A percentile compares a stretch with the other conserved stretches of the same genome.
These are phyloP conservation scores for Euphorbia neoarborescens DNA, from an alignment of 441 rosid species.

Conservation along the genomic window DNA sequence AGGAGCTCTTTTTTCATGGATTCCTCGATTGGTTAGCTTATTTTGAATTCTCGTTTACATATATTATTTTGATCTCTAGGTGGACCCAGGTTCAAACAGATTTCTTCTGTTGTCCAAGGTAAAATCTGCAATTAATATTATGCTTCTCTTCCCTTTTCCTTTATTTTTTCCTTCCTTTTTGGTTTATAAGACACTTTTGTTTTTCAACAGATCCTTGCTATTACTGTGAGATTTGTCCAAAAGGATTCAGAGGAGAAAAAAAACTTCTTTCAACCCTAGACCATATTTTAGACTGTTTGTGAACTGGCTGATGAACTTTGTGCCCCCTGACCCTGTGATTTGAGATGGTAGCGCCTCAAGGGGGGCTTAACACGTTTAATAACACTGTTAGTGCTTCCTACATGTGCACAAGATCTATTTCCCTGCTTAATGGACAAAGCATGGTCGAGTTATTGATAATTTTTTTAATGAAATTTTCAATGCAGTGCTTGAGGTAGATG, in stretches of 20 bases:
- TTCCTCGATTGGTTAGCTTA: background rate
- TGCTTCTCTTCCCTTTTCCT: background rate
- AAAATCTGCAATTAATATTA: conserved; percentile 11
- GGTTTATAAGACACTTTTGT: conserved; percentile 15
- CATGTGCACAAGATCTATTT: background rate
- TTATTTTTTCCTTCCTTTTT: background rate
- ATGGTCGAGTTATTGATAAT: background rate
- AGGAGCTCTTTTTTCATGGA: background rate
- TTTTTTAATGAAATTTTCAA: background rate
- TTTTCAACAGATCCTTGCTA: conserved; percentile 56
- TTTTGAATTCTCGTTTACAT: conserved; percentile 6
- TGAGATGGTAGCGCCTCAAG: too few species aligned
- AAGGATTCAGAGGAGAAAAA: conserved; percentile 87
- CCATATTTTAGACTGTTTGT: conserved; percentile 93
- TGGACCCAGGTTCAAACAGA: conserved; percentile 73
- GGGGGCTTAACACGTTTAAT: too few species aligned
- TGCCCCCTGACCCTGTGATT: conserved; percentile 52
- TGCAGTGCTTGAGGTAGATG: conserved; percentile 90
- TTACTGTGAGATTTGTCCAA: conserved; percentile 70
- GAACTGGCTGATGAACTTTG: conserved; percentile 75
- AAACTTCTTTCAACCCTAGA: conserved; percentile 73
- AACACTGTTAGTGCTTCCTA: background rate
- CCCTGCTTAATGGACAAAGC: too few species aligned
- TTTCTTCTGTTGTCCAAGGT: conserved; percentile 69
- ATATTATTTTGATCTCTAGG: conserved; percentile 35